Evolutionary conservation across 768 basidiomycete species (phyloP).

Genomic region (Serpula lacrymans): DNA sequence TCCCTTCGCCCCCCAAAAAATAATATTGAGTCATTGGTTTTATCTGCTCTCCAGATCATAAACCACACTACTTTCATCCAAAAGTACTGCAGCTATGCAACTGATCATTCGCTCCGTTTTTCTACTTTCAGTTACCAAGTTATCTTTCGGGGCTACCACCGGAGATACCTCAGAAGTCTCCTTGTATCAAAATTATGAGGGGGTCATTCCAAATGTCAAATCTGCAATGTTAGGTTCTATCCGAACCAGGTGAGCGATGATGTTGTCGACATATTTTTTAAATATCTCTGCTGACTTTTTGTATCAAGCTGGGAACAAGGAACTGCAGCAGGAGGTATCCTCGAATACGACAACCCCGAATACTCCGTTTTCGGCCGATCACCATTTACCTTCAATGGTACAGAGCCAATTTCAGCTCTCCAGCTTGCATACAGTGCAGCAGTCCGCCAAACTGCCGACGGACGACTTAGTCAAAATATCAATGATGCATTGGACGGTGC

Average conservation of each 20-base stretch:
- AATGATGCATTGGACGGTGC: conserved; percentile 24
- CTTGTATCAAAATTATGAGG: not conserved
- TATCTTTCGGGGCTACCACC: too few relatives aligned
- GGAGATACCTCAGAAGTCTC: conserved; percentile 4
- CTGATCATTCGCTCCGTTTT: too few relatives aligned
- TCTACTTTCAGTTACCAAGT: too few relatives aligned
- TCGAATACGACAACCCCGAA: conserved; percentile 21
- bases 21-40: too few relatives aligned
- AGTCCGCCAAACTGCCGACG: conserved; percentile 23
- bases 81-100: too few relatives aligned
- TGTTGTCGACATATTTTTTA: not conserved
- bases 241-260: conserved; percentile 20
- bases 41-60: too few relatives aligned
- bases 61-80: too few relatives aligned
- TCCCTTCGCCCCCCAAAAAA: too few relatives aligned
- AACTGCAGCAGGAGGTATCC: conserved; percentile 20
- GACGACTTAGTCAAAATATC: conserved; percentile 23
- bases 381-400: conserved; percentile 14
- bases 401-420: conserved; percentile 17
- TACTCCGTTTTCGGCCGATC: conserved; percentile 21
- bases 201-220: conserved; percentile 8
- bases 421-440: conserved; percentile 24
- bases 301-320: conserved; percentile 28
- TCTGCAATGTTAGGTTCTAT: conserved; percentile 22
- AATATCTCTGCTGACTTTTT: not conserved